Base-by-base conservation (phyloP, 345 rosid genomes). In the Geranium brycei region DNA sequence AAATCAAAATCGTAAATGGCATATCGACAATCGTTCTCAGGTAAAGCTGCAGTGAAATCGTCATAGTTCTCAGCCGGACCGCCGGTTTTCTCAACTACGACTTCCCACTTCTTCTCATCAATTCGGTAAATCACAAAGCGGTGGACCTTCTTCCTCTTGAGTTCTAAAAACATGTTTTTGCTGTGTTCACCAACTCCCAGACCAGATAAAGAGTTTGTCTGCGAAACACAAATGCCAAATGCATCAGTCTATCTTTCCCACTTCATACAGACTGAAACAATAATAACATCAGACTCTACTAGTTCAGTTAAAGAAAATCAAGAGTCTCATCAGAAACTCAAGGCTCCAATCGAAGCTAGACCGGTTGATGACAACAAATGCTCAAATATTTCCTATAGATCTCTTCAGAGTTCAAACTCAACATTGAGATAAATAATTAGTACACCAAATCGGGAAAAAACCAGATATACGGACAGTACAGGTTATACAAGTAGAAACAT, bases 141-240 rank as follows among this genome's bases (percentile, higher is more conserved):
- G 63, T 89, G 76, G 18, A 74, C 73, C 66, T 85, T 86, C 74
- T 85, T 86, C 77, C 92, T 79, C 71, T 89, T 76, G 67, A 89
- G 83, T 72, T 91, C 96, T 58, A 64, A 63, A 64, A 75, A 91
- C 4, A 85, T 70, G 60, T 73, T 71, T 31, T 77, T 81, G 87
- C 87, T 83, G 64, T 79, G 76, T 12, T 84, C 91, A 23, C 84
- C 84, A 51, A 87, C 88, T 0, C 90, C 90, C 89, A 91, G 82
- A 51, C 95, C 96, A 1, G 96, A 85, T 8, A 82, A 70, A 55
- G 96, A 89, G 81, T 83, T 91, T 18, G 83, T 79, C 98, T 91
- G 76, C 4, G 73, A 56, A 59, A 4, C 1, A 32, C 16, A 59
- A 59, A 64, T 61, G 57, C 65, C 38, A 14, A 23, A 23, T 23